Percentiles rank a stretch among this genome's conserved stretches.
Conservation (phyloP, 305 asterid genomes). For the Salvia sclarea region DNA sequence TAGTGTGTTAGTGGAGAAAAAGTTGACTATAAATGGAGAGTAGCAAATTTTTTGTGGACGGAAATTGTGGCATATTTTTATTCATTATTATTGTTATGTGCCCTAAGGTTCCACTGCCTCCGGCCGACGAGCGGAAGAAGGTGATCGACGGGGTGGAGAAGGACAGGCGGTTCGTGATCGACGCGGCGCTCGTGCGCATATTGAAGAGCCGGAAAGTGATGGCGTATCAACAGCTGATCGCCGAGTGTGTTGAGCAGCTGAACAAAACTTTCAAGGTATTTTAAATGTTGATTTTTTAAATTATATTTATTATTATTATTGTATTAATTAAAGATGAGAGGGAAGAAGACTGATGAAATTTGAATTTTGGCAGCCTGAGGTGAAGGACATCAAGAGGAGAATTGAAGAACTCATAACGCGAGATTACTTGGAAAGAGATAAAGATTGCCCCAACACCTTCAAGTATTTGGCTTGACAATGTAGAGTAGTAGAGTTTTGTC, state of each 20-base stretch:
- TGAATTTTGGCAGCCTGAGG: slow-evolving; percentile 47
- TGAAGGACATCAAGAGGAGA: slow-evolving; percentile 53
- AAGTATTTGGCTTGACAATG: slow-evolving; percentile 56
- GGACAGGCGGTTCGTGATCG: slow-evolving; percentile 55
- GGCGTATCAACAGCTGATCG: slow-evolving; percentile 52
- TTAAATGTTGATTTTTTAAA: background rate
- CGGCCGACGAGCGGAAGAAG: slow-evolving; percentile 19
- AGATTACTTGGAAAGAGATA: slow-evolving; percentile 48
- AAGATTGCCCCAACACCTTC: slow-evolving; percentile 46
- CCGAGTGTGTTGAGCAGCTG: slow-evolving; percentile 59
- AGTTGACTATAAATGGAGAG: no score
- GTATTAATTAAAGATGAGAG: no score
- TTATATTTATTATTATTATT: no score
- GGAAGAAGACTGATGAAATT: no score
- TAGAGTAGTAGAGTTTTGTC: no score
- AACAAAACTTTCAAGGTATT: slow-evolving; percentile 60
- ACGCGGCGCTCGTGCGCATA: slow-evolving; percentile 64
- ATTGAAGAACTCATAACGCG: slow-evolving; percentile 60
- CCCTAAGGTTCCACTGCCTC: slow-evolving; percentile 54
- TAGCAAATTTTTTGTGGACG: no score
- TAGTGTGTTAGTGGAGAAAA: no score
- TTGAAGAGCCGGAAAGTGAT: slow-evolving; percentile 64
- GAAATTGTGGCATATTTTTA: no score
- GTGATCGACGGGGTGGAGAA: slow-evolving; percentile 52
- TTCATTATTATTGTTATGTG: background rate